Base-by-base conservation (phyloP, 23 red algal genomes). In the Agarophyton chilense region DNA sequence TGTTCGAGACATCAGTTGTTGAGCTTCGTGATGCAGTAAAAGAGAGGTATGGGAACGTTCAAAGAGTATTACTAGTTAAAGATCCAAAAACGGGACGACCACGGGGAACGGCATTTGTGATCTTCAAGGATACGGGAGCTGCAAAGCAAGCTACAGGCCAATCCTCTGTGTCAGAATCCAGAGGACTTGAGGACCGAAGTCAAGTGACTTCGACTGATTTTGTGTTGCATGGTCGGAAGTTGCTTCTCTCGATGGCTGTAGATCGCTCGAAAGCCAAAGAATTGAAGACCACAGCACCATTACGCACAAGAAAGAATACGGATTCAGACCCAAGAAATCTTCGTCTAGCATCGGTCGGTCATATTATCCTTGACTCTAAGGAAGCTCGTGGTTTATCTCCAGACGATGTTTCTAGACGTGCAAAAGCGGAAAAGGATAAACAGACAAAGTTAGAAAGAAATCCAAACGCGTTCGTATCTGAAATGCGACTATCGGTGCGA, bases 391-490 rank as follows among this genome's bases (percentile, higher is more conserved):
- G 81, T 4, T 32, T 91, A 47, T 90, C 95, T 17, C 50, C 62
- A 28, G 50, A 79, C 14, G 95, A 98, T 38, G 33, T 93, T 34
- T 47, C 34, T 24, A 63, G 77, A 24, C 90, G 95, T 25, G 34
- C 52, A 58, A 84, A 74, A 41, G 53, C 92, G 4, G 85, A 79
- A 29, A 72, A 55, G 41, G 77, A 72, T 28, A 98, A 93, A 60
- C 50, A 79, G 79, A 67, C 43, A 42, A 98, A 94, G 55, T 86
- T 98, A 2, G 52, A 67, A 43, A 33, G 62, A 8, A 98, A 98
- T 51, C 95, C 95, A 4, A 98, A 98, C 70, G 68, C 87, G n/a
- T 93, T 90, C 71, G 51, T 98, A 21, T 98, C 95, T 12, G 84
- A 89, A 12, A 55, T 84, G 28, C 76, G 95, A 42, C 50, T 98